phyloP scores from a whole-genome alignment of 306 rosid genomes.

The Calophaca sinica region DNA sequence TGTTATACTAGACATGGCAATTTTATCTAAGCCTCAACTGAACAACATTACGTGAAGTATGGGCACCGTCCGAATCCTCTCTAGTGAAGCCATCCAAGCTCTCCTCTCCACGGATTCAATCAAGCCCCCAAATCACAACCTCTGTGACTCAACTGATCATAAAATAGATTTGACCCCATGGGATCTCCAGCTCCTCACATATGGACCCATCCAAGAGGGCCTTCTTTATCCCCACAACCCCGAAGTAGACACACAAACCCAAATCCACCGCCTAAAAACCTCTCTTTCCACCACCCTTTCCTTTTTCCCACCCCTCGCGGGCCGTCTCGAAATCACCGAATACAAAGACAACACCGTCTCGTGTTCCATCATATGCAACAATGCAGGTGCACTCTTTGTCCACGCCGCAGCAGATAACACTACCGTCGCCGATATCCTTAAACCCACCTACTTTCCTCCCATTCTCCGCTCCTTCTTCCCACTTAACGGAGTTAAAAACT shows the following conservation, averaged over 20 bases:
- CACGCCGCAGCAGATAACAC: slow-evolving; percentile 28
- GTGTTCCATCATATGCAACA: slow-evolving; percentile 40
- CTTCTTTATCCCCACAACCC: slow-evolving; percentile 36
- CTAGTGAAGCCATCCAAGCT: too few species aligned
- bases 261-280: slow-evolving; percentile 39
- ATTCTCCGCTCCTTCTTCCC: slow-evolving; percentile 48
- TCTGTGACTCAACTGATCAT: too few species aligned
- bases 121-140: too few species aligned
- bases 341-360: slow-evolving; percentile 29
- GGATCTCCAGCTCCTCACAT: slow-evolving; percentile 43
- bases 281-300: slow-evolving; percentile 42
- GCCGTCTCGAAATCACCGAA: slow-evolving; percentile 29
- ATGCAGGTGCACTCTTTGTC: slow-evolving; percentile 43
- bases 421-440: slow-evolving; percentile 33
- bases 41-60: too few species aligned
- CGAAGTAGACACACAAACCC: background rate
- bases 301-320: slow-evolving; percentile 48
- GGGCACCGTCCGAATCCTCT: too few species aligned
- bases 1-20: too few species aligned
- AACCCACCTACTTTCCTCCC: slow-evolving; percentile 28
- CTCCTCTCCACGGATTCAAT: too few species aligned
- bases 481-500: slow-evolving; percentile 38
- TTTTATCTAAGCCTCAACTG: too few species aligned
- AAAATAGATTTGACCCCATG: background rate
- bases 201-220: slow-evolving; percentile 45